Conservation (phyloP, 805 yeast genomes). For the Torulaspora gathmanii region DNA sequence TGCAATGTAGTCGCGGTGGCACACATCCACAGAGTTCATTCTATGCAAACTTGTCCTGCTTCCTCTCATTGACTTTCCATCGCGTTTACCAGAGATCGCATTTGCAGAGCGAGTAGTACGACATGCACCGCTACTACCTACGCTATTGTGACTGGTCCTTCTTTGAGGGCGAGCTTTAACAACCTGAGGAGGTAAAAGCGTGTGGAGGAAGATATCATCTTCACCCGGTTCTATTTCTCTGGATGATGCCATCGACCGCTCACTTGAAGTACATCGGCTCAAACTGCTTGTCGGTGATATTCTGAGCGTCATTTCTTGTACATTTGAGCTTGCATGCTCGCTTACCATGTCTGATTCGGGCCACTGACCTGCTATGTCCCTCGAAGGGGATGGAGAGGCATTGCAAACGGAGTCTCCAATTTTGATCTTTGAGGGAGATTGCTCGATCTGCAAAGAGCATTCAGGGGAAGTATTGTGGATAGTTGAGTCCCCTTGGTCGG, state of each 20-base stretch:
- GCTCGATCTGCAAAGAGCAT: too few relatives aligned
- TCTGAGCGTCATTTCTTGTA: neutral
- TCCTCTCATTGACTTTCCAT: conserved; percentile 16
- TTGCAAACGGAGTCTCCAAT: neutral
- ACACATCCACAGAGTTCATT: conserved; percentile 10
- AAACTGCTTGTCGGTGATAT: neutral
- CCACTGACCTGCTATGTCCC: neutral
- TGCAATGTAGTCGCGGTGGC: conserved; percentile 3
- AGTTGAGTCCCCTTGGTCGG: neutral
- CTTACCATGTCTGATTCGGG: neutral
- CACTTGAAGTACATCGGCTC: conserved; percentile 3
- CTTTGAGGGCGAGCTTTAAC: conserved; percentile 19
- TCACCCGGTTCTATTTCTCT: neutral
- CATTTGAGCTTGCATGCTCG: neutral
- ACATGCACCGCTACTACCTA: conserved; percentile 1
- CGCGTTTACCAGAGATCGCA: conserved; percentile 7
- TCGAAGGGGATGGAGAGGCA: neutral
- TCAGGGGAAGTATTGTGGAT: neutral
- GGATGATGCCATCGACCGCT: neutral
- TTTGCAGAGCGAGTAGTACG: conserved; percentile 4
- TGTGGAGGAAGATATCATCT: conserved; percentile 6
- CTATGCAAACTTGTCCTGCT: conserved; percentile 28
- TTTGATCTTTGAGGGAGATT: too few relatives aligned
- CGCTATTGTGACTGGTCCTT: conserved; percentile 7
- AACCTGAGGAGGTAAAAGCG: conserved; percentile 15